Evolutionary conservation across 78 protist genomes (phyloP).

Genomic region (Polysphondylium violaceum): DNA sequence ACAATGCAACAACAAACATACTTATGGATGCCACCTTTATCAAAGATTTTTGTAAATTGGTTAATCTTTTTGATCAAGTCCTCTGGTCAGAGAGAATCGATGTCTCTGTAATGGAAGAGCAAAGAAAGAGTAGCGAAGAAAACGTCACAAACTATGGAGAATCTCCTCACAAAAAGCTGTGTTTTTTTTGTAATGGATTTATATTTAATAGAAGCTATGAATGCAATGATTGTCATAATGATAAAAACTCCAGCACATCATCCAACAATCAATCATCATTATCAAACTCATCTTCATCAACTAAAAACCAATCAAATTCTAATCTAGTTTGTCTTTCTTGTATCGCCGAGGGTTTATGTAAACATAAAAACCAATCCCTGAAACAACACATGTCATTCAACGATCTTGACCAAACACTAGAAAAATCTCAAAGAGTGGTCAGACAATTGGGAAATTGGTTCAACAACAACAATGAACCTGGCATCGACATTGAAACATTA

Average conservation of each 20-base stretch:
- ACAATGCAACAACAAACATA: not conserved
- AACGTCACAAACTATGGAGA: not conserved
- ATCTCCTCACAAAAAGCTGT: not conserved
- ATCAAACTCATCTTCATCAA: not conserved
- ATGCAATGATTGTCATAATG: constrained; percentile 4
- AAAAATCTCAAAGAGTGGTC: not conserved
- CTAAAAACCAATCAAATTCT: not conserved
- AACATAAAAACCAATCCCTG: constrained; percentile 1
- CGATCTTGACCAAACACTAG: not conserved
- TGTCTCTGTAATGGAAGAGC: not conserved
- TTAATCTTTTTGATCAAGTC: not conserved
- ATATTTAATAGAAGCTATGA: constrained; percentile 46
- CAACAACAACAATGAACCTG: not conserved
- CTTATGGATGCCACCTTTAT: not conserved
- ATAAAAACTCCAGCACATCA: not conserved
- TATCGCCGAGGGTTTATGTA: constrained; percentile 35
- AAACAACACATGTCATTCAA: not conserved
- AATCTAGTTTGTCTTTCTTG: constrained; percentile 13
- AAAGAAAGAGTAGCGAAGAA: not conserved
- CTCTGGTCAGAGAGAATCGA: constrained; percentile 18
- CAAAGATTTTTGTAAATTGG: not conserved
- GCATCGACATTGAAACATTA: too few species aligned
- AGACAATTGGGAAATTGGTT: not conserved
- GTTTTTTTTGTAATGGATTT: constrained; percentile 12
- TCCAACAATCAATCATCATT: not conserved